Evolutionary conservation across 176 grass and related monocot genomes (phyloP), one percentile per base, ranked within the genome.

Genomic region (Bolboschoenus planiculmis): DNA sequence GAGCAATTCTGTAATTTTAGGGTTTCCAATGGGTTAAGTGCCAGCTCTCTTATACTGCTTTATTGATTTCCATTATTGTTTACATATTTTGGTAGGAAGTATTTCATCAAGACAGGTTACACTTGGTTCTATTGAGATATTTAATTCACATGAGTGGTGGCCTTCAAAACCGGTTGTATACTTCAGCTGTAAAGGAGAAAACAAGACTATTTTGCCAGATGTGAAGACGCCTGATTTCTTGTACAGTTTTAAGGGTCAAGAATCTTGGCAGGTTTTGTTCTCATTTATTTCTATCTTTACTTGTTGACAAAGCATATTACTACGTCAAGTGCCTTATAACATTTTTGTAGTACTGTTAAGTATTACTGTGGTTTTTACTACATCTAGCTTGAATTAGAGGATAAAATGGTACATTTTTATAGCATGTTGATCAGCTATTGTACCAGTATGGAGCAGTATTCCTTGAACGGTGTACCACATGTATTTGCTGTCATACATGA

Each of bases 261-360:
- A 97, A 87, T 97, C 92, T 59, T 97, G 95, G 95, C 95, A 97
- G 95, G 95, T 89, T n/a, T 83, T 81, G 80, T 90, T 40, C 26
- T 39, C 26, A 78, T 34, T 51, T 55, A 58, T 61, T 47, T n/a
- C n/a, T 16, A 26, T 44, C 20, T 29, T 7, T 64, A 62, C 37
- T 26, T 44, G 46, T 73, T 71, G 27, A 15, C 60, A 34, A 23
- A 26, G 66, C 7, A 35, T 43, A 43, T 71, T 43, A 13, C 40
- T 74, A 74, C 27, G 11, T 16, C 47, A 27, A 7, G 21, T 74
- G 42, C 70, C 23, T 47, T 29, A 0, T 47, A 74, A 23, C 21
- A 26, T n/a, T 56, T 21, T 26, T 36, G 24, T 15, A 15, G 42
- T 73, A 26, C n/a, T 39, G 46, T 2, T n/a, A n/a, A 39, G 23